These are phyloP conservation scores for Colletotrichum tropicale DNA, from an alignment of 2,329 filamentous ascomycete genomes.

Conservation along the genomic window DNA sequence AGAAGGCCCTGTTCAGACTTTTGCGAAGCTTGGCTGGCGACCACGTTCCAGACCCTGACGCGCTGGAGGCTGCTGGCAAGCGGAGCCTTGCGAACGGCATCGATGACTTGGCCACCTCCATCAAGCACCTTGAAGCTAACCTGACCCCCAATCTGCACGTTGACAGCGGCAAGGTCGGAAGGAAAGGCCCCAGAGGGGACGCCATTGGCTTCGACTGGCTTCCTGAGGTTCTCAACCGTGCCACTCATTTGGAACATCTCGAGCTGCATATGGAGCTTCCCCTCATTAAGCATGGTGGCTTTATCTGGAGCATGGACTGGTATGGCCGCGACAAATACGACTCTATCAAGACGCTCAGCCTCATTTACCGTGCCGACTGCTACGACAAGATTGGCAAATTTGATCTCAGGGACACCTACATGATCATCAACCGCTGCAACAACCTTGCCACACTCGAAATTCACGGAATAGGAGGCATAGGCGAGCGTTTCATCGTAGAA, in stretches of 20 bases:
- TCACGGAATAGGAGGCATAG: slow-evolving; percentile 27
- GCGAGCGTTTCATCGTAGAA: rapidly evolving
- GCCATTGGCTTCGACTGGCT: background rate
- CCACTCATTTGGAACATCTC: background rate
- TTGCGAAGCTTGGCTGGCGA: background rate
- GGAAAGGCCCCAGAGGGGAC: rapidly evolving
- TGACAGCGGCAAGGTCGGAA: background rate
- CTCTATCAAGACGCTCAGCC: background rate
- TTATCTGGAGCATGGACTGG: background rate
- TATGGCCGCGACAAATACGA: background rate
- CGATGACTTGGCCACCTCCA: background rate
- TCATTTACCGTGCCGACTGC: background rate
- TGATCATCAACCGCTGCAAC: background rate
- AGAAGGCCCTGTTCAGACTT: background rate
- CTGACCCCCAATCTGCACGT: background rate
- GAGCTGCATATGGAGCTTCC: background rate
- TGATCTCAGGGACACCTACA: background rate
- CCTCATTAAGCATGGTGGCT: background rate
- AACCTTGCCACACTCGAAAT: background rate
- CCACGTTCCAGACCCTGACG: background rate
- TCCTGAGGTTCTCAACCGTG: background rate
- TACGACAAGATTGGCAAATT: background rate
- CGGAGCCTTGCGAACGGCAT: background rate
- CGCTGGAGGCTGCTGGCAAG: background rate
- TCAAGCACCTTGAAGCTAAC: background rate